Conservation (phyloP, 2,329 filamentous ascomycete species). For the Neurospora crassa region DNA sequence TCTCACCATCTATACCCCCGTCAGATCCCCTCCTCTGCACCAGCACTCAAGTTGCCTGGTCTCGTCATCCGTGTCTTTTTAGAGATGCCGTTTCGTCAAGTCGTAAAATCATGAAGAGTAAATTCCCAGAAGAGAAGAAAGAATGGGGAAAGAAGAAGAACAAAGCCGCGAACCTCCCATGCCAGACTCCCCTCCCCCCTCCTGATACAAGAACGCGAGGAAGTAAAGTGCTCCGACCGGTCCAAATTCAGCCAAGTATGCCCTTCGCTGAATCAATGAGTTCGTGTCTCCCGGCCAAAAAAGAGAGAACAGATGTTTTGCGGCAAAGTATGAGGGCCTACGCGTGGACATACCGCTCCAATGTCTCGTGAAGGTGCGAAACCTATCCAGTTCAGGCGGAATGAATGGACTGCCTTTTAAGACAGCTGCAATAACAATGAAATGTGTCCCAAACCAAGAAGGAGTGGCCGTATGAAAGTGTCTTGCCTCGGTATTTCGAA, state of each 20-base stretch:
- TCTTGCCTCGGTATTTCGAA: background rate
- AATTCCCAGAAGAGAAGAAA: background rate
- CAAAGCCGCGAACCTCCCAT: background rate
- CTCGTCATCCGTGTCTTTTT: background rate
- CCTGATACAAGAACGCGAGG: background rate
- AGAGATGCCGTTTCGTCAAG: background rate
- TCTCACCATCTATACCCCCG: background rate
- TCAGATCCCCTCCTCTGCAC: background rate
- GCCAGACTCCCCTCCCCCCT: background rate
- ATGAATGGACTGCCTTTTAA: background rate
- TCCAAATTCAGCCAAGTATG: background rate
- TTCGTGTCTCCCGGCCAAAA: background rate
- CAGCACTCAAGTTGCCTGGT: background rate
- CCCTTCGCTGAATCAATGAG: background rate
- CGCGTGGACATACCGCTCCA: background rate
- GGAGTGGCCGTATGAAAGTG: background rate
- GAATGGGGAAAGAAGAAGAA: background rate
- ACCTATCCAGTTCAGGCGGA: background rate
- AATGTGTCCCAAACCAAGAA: background rate
- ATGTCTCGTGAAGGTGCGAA: background rate
- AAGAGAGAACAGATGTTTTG: background rate
- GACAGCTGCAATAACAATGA: background rate
- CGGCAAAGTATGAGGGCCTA: background rate
- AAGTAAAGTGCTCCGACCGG: background rate
- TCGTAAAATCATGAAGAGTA: background rate